Base-by-base conservation (phyloP, 2,329 filamentous ascomycete genomes). In the Calonectria henricotiae region DNA sequence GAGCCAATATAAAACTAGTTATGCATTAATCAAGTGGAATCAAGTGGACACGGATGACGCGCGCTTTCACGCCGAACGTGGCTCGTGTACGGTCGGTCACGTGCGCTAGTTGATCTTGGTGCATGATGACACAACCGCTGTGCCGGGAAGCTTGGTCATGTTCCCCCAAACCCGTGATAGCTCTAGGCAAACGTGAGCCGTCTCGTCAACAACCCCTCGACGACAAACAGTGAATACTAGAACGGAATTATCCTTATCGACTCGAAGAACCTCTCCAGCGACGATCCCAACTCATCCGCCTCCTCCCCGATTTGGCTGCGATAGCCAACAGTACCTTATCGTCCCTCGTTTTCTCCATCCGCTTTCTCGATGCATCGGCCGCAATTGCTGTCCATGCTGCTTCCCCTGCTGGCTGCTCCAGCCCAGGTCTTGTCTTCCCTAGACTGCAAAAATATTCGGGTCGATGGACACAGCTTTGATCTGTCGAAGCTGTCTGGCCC, bases 401-500 rank as follows among this genome's bases (percentile, higher is more conserved):
- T 87, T 23, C 74, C 80, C 30, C 77, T 84, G 15, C 77, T 85
- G 47, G 75, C 85, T 17, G 76, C 82, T 25, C 80, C 83, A 17
- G 72, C 80, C 2, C 79, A 84, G 3, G 81, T 81, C 11, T 80
- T 84, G 15, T 85, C 88, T 47, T 88, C 86, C 73, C 83, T 94
- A 65, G 82, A 89, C 72, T 95, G 93, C 85, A 85, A 88, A 23
- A 85, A 91, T 61, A 84, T 94, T 37, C 82, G 86, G 4, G 85
- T 89, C 1, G 88, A 91, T 73, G 85, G 85, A 27, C 85, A 89
- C 70, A 86, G 83, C 35, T 95, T 92, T 81, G 87, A 95, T 81
- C 85, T 96, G 35, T 84, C 85, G 30, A 81, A 86, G 72, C 87
- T 95, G 8, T 85, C 84, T 6, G 93, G 93, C 1, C 91, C 92